A percentile compares a stretch with the other conserved stretches of the same genome.
Evolutionary conservation across 805 yeast species (phyloP).

Genomic region (Yamadazyma tumulicola): DNA sequence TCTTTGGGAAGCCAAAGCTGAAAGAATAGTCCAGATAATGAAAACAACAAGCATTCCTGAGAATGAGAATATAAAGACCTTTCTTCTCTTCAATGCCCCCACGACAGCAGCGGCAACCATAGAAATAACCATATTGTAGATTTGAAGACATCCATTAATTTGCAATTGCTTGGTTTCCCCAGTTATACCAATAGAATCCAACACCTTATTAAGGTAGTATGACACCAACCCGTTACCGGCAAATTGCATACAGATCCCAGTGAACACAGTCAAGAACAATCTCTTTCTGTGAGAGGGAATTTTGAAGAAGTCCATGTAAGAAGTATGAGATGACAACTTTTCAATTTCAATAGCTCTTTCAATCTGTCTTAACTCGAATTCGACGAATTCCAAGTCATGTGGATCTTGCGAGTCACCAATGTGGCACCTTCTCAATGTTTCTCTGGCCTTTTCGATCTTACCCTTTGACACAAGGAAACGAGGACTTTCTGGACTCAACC

Average conservation of each 20-base stretch:
- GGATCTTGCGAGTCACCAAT: constrained; percentile 37
- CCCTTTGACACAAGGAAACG: constrained; percentile 41
- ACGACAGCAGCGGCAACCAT: constrained; percentile 13
- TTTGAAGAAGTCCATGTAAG: constrained; percentile 11
- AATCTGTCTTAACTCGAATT: constrained; percentile 12
- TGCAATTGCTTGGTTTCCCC: constrained; percentile 39
- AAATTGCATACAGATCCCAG: constrained; percentile 15
- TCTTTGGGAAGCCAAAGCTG: constrained; percentile 15
- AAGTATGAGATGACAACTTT: constrained; percentile 7
- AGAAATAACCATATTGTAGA: constrained; percentile 38
- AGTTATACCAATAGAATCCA: constrained; percentile 50
- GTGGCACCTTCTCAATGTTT: constrained; percentile 34
- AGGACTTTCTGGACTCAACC: constrained; percentile 47
- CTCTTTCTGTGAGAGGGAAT: constrained; percentile 10
- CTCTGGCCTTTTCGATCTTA: constrained; percentile 39
- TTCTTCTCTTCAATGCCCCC: constrained; percentile 21
- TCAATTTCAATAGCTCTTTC: constrained; percentile 11
- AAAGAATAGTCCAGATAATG: constrained; percentile 19
- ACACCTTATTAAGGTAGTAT: constrained; percentile 47
- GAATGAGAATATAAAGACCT: constrained; percentile 20
- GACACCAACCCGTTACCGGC: constrained; percentile 51
- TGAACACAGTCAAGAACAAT: constrained; percentile 7
- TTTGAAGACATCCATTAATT: constrained; percentile 48
- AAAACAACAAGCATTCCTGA: constrained; percentile 19
- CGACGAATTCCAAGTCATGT: constrained; percentile 14